Evolutionary conservation across 345 rosid species (phyloP).

Genomic region (Hirschfeldia incana): DNA sequence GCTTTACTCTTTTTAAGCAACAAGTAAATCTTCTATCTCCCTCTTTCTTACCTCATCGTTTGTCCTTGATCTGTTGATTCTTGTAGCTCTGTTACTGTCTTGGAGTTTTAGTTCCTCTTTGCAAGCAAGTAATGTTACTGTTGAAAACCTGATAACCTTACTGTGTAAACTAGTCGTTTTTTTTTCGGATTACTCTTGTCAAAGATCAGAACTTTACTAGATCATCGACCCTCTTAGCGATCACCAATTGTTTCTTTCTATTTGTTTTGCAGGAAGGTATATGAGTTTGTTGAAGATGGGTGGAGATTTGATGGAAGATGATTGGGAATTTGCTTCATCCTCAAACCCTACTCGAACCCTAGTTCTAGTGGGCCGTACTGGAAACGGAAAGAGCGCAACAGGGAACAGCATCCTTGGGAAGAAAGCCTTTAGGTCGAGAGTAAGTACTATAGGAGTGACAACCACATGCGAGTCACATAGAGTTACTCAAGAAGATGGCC

Average conservation of each 20-base stretch:
- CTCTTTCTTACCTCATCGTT: background rate
- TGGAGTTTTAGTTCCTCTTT: background rate
- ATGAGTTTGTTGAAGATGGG: conserved; percentile 57
- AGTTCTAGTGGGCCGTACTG: conserved; percentile 89
- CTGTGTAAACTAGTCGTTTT: background rate
- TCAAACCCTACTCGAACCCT: conserved; percentile 53
- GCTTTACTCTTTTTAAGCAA: conserved; percentile 23
- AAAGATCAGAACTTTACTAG: conserved; percentile 17
- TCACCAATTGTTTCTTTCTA: background rate
- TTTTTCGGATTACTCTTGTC: background rate
- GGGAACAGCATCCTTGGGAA: conserved; percentile 82
- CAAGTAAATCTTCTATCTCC: conserved; percentile 29
- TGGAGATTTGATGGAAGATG: conserved; percentile 74
- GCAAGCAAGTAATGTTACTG: conserved; percentile 21
- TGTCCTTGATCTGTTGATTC: background rate
- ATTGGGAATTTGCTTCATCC: conserved; percentile 73
- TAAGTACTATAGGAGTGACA: conserved; percentile 73
- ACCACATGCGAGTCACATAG: conserved; percentile 65
- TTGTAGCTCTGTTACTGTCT: background rate
- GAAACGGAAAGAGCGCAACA: conserved; percentile 93
- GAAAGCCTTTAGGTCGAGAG: conserved; percentile 68
- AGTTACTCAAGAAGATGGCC: conserved; percentile 59
- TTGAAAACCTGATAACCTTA: background rate
- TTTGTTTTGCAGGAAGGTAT: background rate
- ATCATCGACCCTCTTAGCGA: background rate